Conservation (phyloP, 108 stramenopile species). For the Cyclotella kingstonii region DNA sequence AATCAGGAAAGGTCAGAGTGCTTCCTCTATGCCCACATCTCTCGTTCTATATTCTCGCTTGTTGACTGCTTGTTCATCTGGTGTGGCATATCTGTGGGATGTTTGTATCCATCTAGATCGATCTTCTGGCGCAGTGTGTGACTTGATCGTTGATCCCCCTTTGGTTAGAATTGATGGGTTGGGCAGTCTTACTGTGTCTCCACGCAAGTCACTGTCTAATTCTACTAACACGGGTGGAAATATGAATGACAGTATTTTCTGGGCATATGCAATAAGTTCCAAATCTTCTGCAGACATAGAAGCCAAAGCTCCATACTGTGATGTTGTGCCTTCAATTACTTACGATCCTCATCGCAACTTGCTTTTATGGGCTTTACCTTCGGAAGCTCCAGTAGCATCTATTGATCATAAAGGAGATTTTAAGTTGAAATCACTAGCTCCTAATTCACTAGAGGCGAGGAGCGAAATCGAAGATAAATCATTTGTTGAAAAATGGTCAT, state of each 20-base stretch:
- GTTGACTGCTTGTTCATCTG: slow-evolving; percentile 56
- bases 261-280: slow-evolving; percentile 18
- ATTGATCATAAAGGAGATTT: slow-evolving; percentile 35
- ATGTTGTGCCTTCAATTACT: slow-evolving; percentile 17
- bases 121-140: slow-evolving; percentile 25
- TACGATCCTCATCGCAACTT: slow-evolving; percentile 69
- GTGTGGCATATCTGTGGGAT: slow-evolving; percentile 58
- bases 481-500: slow-evolving; percentile 19
- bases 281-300: slow-evolving; percentile 14
- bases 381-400: slow-evolving; percentile 26
- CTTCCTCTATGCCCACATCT: background rate
- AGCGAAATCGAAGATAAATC: slow-evolving; percentile 20
- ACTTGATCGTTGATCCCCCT: slow-evolving; percentile 47
- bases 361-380: slow-evolving; percentile 58
- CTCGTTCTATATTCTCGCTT: slow-evolving; percentile 23
- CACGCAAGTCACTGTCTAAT: slow-evolving; percentile 17
- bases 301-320: slow-evolving; percentile 44
- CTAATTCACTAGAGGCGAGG: slow-evolving; percentile 17
- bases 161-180: slow-evolving; percentile 53
- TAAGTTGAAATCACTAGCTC: slow-evolving; percentile 6
- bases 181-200: slow-evolving; percentile 33
- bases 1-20: background rate
- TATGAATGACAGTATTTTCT: slow-evolving; percentile 1
- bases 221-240: slow-evolving; percentile 8
- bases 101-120: slow-evolving; percentile 17